These are phyloP conservation scores for Venturia effusa DNA, from an alignment of 2,329 filamentous ascomycete genomes.

Conservation along the genomic window DNA sequence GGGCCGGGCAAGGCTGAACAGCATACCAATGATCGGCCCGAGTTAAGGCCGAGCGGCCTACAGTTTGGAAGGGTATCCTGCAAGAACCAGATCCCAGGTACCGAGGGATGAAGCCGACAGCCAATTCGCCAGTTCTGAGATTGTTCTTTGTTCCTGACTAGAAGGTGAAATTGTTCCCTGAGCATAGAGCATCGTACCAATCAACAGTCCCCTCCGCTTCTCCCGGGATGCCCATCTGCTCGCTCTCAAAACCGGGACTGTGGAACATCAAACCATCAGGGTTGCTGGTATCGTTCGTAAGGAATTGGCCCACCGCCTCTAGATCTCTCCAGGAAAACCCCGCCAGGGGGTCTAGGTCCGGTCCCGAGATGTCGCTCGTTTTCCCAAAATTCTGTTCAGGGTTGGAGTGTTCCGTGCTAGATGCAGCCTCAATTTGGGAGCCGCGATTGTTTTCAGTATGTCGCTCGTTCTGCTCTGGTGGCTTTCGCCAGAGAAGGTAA, in stretches of 20 bases:
- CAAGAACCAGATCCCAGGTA: background rate
- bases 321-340: background rate
- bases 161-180: constrained; percentile 16
- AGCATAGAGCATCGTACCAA: background rate
- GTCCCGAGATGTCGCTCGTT: background rate
- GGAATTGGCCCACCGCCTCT: background rate
- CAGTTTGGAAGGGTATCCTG: background rate
- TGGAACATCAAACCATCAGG: background rate
- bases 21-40: background rate
- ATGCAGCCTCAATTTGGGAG: background rate
- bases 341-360: background rate
- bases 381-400: background rate
- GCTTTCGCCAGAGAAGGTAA: background rate
- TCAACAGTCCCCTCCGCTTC: background rate
- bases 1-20: background rate
- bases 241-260: background rate
- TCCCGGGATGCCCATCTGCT: background rate
- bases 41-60: background rate
- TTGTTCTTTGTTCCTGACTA: constrained; percentile 25
- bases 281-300: background rate
- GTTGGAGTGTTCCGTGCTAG: background rate
- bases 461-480: background rate
- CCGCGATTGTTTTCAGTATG: background rate
- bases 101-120: background rate
- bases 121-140: constrained; percentile 18